A percentile compares a stretch with the other conserved stretches of the same genome.
These are phyloP conservation scores for Ophiostoma himal-ulmi DNA, from an alignment of 2,329 filamentous ascomycete genomes.

Conservation along the genomic window DNA sequence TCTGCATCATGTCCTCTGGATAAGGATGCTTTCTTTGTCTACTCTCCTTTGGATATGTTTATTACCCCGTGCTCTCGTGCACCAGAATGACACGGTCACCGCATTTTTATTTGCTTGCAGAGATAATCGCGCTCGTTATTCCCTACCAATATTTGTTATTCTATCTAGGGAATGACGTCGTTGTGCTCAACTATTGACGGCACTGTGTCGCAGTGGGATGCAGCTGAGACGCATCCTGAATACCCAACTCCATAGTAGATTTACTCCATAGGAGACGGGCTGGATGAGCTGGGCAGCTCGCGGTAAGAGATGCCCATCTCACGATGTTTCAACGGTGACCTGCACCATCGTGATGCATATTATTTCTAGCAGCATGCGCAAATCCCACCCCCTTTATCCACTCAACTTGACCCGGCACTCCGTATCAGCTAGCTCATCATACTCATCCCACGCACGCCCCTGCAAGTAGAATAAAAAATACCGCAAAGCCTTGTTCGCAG, in stretches of 20 bases:
- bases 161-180: constrained; percentile 1
- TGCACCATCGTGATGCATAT: background rate
- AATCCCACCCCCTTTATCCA: background rate
- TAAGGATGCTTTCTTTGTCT: background rate
- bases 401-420: background rate
- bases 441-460: background rate
- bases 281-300: background rate
- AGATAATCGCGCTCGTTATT: background rate
- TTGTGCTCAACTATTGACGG: background rate
- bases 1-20: background rate
- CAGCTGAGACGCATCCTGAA: background rate
- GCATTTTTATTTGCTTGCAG: background rate
- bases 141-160: background rate
- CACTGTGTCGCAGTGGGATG: background rate
- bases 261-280: no score
- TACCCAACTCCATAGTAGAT: background rate
- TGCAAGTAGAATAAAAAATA: background rate
- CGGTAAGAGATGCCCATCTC: background rate
- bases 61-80: background rate
- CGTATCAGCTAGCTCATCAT: background rate
- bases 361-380: background rate
- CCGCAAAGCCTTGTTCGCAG: background rate
- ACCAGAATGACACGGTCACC: background rate
- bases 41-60: background rate
- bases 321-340: constrained; percentile 4